A percentile compares a stretch with the other conserved stretches of the same genome.
Conservation (phyloP, 108 stramenopile genomes). For the Pseudonitzschia pungens region DNA sequence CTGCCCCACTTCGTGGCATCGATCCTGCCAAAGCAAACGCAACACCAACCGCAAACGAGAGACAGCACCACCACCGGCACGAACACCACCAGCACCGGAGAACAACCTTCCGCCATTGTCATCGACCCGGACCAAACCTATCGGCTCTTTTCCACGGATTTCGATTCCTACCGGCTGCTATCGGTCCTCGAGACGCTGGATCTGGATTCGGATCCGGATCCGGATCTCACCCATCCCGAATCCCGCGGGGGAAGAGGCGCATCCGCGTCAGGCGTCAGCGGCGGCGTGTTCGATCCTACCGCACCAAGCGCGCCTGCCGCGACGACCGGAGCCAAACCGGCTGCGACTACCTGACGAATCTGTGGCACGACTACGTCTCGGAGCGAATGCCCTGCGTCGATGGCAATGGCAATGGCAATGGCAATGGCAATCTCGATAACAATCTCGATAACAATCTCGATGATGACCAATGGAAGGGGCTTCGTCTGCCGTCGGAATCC, state of each 20-base stretch:
- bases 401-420: not conserved
- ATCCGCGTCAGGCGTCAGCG: no score
- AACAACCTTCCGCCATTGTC: not conserved
- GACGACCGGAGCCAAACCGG: not conserved
- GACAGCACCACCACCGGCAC: not conserved
- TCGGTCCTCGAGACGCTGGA: not conserved
- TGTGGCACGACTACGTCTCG: not conserved
- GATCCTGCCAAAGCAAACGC: not conserved
- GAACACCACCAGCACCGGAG: not conserved
- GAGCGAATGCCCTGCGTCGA: constrained; percentile 1
- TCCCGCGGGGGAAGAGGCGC: no score
- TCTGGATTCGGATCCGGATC: not conserved
- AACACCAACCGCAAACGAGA: not conserved
- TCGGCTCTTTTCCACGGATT: not conserved
- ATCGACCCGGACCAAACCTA: not conserved
- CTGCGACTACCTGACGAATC: not conserved
- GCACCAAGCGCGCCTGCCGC: not conserved
- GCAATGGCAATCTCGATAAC: no score
- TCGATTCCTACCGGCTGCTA: not conserved
- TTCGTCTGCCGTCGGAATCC: no score
- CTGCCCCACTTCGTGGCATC: not conserved
- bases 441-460: no score
- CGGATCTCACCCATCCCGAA: no score
- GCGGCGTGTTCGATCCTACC: no score
- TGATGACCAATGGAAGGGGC: no score